Evolutionary conservation across 2,329 filamentous ascomycete genomes (phyloP).

Genomic region (Fusarium sp.): DNA sequence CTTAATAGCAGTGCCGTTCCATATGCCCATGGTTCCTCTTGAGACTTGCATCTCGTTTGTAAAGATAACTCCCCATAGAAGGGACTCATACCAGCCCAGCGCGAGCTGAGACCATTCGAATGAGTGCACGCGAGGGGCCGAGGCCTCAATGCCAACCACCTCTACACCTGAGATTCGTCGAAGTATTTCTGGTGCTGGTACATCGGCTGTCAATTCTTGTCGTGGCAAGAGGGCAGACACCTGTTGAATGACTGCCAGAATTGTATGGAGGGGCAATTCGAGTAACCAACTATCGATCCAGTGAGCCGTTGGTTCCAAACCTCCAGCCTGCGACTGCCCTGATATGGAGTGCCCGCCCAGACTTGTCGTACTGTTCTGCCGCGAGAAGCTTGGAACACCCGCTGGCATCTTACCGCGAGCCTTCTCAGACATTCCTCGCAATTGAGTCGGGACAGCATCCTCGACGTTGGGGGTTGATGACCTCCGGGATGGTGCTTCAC

Average conservation of each 20-base stretch:
- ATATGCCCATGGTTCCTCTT: conserved; percentile 89
- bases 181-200: conserved; percentile 59
- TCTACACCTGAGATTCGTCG: conserved; percentile 68
- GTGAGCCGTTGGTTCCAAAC: conserved; percentile 80
- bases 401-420: conserved; percentile 95
- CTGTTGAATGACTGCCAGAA: conserved; percentile 80
- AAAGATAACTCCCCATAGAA: conserved; percentile 95
- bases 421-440: conserved; percentile 96
- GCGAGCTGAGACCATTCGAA: conserved; percentile 95
- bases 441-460: conserved; percentile 82
- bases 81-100: conserved; percentile 93
- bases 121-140: conserved; percentile 80
- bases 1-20: conserved; percentile 90
- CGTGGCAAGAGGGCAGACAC: conserved; percentile 67
- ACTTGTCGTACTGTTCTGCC: conserved; percentile 90
- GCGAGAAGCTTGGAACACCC: conserved; percentile 82
- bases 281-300: conserved; percentile 98
- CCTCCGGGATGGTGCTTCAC: conserved; percentile 70
- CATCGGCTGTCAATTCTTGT: conserved; percentile 57
- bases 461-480: conserved; percentile 77
- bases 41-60: conserved; percentile 88
- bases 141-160: conserved; percentile 79
- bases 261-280: conserved; percentile 87
- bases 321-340: conserved; percentile 65
- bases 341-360: conserved; percentile 73